Base-by-base conservation (phyloP, 805 yeast genomes). In the Ogataea allantospora region DNA sequence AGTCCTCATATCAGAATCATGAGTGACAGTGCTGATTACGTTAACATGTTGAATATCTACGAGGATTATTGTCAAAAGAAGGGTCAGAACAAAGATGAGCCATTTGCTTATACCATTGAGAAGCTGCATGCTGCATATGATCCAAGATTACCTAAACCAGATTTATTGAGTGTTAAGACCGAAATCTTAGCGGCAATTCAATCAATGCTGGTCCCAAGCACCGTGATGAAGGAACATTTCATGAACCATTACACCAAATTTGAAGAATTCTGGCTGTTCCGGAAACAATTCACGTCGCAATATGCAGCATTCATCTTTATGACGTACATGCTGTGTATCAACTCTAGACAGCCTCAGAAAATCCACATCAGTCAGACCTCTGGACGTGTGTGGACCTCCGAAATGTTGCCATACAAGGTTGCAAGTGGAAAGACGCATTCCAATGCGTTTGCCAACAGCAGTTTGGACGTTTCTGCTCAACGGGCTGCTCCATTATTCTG, bases 251-350 rank as follows among this genome's bases (percentile, higher is more conserved):
- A 80, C 61, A 73, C 82, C 9, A 75, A 79, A 42, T 95, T 83
- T 58, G 96, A 85, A 60, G 97, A 91, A 54, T 93, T 91, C 70
- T 93, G 99, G 99, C 65, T 91, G 35, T 93, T 95, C 80, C 77
- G 98, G 46, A 88, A 88, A 54, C 96, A 89, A 56, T 95, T 93
- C 57, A 79, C 96, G 5, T 82, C 95, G 18, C 96, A 89, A 62
- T 93, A 91, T 63, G 97, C 97, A 4, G 80, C 95, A 0, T 84
- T 93, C 52, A 79, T 88, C 29, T 91, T 91, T 62, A 80, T 89
- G 73, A 86, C 98, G 0, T 88, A 87, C 55, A 83, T 91, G 88
- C 78, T 93, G 85, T 82, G 95, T 64, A 86, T 93, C 53, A 88
- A 88, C 58, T 79, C 83, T 32, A 78, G 99, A 54, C 91, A 87